Base-by-base conservation (phyloP, 768 basidiomycete species). In the Tephrocybe sp. region DNA sequence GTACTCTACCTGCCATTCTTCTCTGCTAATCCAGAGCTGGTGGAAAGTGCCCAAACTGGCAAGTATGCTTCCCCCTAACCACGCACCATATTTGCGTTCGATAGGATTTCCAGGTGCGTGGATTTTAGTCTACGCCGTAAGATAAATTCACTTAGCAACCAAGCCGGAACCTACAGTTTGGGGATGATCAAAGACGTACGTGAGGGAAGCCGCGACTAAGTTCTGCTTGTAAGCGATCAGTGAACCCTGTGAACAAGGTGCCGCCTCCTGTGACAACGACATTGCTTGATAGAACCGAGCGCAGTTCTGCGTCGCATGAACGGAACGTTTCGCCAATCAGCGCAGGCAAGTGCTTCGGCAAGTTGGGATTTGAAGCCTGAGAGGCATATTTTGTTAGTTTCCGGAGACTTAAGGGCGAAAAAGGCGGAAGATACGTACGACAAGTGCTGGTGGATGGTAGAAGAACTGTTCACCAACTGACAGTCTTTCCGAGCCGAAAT, bases 31-130 rank as follows among this genome's bases (percentile, higher is more conserved):
- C 93, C 93, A 95, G 44, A 95, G 73, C 60, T 96, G 96, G 65
- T 99, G 97, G 79, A 98, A 99, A 13, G 95, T 98, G 19, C 97
- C 97, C 62, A 98, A 70, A 62, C 90, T 93, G 1, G 89, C 95
- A 41, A 98, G 75, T 60, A 98, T 96, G 57, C 90, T 93, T 23
- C 96, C 97, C 10, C 97, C 97, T 6, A 99, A 72, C 97, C 97
- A 99, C 16, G 89, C 85, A 12, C 93, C 89, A 65, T 92, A 97
- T 50, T 87, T 82, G 40, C 96, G 81, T 66, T 98, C 97, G 44
- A 86, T 78, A 0, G 90, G 83, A 61, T 93, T 93, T 10, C 94
- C 93, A 2, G 97, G 88, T 0, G 94, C 87, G 60, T 96, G 91
- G 35, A 96, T 87, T 75, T 94, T 95, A 51, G 90, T 82, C 85